These are phyloP conservation scores for Axilococcus clingmanii DNA, from an alignment of 139 green algal species.

Conservation along the genomic window DNA sequence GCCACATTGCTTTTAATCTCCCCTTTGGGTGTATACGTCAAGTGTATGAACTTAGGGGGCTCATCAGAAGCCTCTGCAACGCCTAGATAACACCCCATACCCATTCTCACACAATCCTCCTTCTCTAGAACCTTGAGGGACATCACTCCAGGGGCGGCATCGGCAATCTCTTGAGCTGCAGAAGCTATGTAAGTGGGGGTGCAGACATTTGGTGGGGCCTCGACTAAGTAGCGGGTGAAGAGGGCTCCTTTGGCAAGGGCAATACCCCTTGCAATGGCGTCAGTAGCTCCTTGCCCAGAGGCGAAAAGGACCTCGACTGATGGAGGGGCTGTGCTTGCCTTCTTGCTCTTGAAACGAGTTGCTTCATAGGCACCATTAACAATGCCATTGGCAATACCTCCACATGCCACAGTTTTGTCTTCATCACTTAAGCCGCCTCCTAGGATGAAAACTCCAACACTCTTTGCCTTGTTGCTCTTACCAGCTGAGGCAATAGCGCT, in stretches of 20 bases:
- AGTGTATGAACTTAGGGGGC: constrained; percentile 94
- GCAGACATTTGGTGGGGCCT: constrained; percentile 90
- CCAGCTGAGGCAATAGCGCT: constrained; percentile 30
- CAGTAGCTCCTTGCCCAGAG: constrained; percentile 5
- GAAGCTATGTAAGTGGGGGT: constrained; percentile 78
- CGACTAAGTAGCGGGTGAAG: constrained; percentile 75
- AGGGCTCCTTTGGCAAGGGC: constrained; percentile 44
- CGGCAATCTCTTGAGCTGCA: constrained; percentile 49
- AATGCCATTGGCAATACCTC: constrained; percentile 38
- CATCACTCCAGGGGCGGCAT: constrained; percentile 36
- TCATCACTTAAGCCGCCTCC: background rate
- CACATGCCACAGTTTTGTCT: background rate
- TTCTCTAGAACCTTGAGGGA: constrained; percentile 70
- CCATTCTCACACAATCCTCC: constrained; percentile 75
- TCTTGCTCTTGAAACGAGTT: constrained; percentile 84
- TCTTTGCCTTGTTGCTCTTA: constrained; percentile 46
- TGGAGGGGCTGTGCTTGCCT: constrained; percentile 27
- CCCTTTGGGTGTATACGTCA: constrained; percentile 76
- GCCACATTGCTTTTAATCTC: constrained; percentile 52
- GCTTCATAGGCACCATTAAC: constrained; percentile 70
- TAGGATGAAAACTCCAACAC: constrained; percentile 30
- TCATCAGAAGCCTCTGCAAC: constrained; percentile 72
- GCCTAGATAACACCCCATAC: constrained; percentile 91
- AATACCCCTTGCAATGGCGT: constrained; percentile 17
- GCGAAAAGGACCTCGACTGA: constrained; percentile 47